Base-by-base conservation (phyloP, 1,284 basidiomycete genomes). In the Ceratobasidium sp. region DNA sequence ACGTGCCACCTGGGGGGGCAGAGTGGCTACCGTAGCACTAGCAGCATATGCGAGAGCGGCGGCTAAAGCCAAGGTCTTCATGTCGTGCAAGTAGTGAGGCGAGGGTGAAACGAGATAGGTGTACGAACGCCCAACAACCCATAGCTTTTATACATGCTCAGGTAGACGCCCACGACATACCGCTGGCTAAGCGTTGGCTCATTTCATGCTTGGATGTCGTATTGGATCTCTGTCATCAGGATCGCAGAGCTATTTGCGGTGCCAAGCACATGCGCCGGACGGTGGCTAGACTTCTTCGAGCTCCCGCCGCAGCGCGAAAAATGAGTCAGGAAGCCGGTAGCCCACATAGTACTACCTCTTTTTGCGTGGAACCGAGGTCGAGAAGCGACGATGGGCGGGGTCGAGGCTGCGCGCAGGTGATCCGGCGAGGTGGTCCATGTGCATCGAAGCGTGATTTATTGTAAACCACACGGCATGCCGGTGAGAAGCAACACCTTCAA, bases 21-120 rank as follows among this genome's bases (percentile, higher is more conserved):
- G 29, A 64, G 1, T 31, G 1, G 29, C 62, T 6, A 22, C 29
- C 27, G 29, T 16, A 6, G 46, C 19, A n/a, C 22, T 37, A 41
- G 58, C 58, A 31, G 62, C 43, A 8, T 51, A 51, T 6, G 22
- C 24, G 9, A 64, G 46, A 64, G 48, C 39, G 19, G 29, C 29
- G n/a, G 31, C 31, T n/a, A 64, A 27, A 49, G 62, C 39, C 19
- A 34, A 37, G 31, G 62, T 31, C 27, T 64, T 64, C 62, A 64
- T 64, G 34, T 22, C 3, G 37, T 5, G 2, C 14, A 11, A 27
- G 29, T 34, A 9, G 8, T 29, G n/a, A 27, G 37, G 22, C 48
- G n/a, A n/a, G 8, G 14, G 22, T 41, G 34, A 41, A 34, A 9
- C 19, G 34, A 61, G 51, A n/a, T 27, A 27, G 9, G 51, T 48